Evolutionary conservation across 345 rosid species (phyloP).

Genomic region (Euclidium syriacum): DNA sequence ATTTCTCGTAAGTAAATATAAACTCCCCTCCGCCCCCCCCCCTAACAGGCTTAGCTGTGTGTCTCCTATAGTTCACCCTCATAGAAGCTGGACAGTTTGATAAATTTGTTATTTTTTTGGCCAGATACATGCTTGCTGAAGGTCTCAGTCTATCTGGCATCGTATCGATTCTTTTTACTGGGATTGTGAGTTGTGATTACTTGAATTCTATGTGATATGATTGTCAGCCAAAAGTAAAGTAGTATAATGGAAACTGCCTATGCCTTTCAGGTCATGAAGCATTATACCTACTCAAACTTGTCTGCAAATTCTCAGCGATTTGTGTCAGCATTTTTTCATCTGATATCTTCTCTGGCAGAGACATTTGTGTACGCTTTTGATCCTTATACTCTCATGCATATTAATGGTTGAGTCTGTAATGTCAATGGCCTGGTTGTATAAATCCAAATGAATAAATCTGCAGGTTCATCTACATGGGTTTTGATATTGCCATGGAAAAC

Average conservation of each 20-base stretch:
- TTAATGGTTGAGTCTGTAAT: constrained; percentile 1
- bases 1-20: constrained; percentile 68
- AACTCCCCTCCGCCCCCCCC: no score
- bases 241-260: not conserved
- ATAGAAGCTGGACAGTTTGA: not conserved
- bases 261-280: constrained; percentile 72
- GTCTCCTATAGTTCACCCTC: not conserved
- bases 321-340: constrained; percentile 87
- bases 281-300: constrained; percentile 84
- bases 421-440: constrained; percentile 9
- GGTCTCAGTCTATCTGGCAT: constrained; percentile 99
- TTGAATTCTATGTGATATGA: not conserved
- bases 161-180: constrained; percentile 93
- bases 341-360: constrained; percentile 97
- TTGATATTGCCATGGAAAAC: constrained; percentile 96
- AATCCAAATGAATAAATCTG: constrained; percentile 27
- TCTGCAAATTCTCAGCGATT: constrained; percentile 89
- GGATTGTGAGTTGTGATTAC: constrained; percentile 60
- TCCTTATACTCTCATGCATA: not conserved
- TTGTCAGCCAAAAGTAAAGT: constrained; percentile 9
- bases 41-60: not conserved
- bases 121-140: constrained; percentile 98
- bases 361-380: constrained; percentile 66
- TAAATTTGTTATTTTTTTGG: constrained; percentile 10
- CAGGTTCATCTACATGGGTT: constrained; percentile 99